Conservation (phyloP, 345 rosid genomes). For the Angophora floribunda region DNA sequence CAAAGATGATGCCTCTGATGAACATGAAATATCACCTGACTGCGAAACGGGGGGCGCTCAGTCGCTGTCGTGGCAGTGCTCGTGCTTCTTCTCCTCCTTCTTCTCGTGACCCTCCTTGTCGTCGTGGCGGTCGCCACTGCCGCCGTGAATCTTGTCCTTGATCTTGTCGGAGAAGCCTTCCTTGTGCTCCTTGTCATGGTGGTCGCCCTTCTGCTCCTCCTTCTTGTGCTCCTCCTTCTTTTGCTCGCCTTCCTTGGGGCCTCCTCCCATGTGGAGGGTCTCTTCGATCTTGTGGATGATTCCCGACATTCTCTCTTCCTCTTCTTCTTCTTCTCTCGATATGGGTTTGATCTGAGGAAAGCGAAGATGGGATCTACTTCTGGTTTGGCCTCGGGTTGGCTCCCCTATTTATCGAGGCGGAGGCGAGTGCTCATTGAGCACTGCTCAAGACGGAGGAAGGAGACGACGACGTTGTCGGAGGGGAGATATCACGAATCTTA, state of each 20-base stretch:
- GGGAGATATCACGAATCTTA: fast-evolving
- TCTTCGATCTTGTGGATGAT: slow-evolving; percentile 55
- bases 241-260: slow-evolving; percentile 21
- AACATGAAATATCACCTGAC: background rate
- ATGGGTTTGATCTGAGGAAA: background rate
- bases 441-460: background rate
- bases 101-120: slow-evolving; percentile 9
- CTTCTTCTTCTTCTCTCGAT: background rate
- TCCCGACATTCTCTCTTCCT: slow-evolving; percentile 37
- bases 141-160: slow-evolving; percentile 42
- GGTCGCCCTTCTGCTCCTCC: background rate
- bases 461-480: background rate
- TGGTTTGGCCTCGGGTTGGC: too few relatives aligned
- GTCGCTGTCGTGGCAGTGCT: slow-evolving; percentile 39
- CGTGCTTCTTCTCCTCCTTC: slow-evolving; percentile 36
- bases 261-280: slow-evolving; percentile 61
- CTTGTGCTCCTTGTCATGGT: slow-evolving; percentile 16
- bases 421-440: background rate
- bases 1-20: background rate
- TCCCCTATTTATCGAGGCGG: background rate
- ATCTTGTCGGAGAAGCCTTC: slow-evolving; percentile 37
- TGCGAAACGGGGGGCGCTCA: slow-evolving; percentile 2
- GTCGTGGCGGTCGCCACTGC: background rate
- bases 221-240: background rate
- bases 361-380: background rate